phyloP scores from a whole-genome alignment of 1,139 yeast genomes.

The Hansenula anomala region DNA sequence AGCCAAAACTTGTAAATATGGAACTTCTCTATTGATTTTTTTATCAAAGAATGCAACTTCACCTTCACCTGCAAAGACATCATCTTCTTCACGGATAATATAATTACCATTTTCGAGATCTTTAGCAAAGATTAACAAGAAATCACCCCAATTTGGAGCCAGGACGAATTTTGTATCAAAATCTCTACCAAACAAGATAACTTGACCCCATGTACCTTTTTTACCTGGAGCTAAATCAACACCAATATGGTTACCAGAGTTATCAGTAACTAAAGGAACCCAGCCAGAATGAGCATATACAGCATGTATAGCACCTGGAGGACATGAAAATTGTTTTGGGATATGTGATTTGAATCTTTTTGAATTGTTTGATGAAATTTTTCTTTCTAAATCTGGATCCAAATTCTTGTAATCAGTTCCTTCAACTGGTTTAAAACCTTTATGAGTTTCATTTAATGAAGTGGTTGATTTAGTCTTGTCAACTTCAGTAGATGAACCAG shows the following conservation, averaged over 20 bases:
- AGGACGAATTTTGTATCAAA: conserved; percentile 76
- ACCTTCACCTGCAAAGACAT: conserved; percentile 64
- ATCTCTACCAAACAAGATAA: conserved; percentile 84
- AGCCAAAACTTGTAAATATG: conserved; percentile 63
- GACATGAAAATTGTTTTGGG: conserved; percentile 68
- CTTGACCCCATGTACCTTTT: conserved; percentile 75
- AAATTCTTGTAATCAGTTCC: conserved; percentile 19
- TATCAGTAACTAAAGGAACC: conserved; percentile 88
- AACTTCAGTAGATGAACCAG: conserved; percentile 18
- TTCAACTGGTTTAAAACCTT: conserved; percentile 19
- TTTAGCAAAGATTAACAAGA: conserved; percentile 72
- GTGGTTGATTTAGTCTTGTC: conserved; percentile 10
- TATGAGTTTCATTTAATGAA: conserved; percentile 16
- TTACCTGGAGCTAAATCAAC: conserved; percentile 84
- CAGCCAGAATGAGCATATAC: conserved; percentile 83
- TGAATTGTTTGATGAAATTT: conserved; percentile 18
- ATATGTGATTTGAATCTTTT: conserved; percentile 30
- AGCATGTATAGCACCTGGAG: conserved; percentile 65
- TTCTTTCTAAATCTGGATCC: conserved; percentile 23
- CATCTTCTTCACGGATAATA: conserved; percentile 56
- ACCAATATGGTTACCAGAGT: conserved; percentile 86
- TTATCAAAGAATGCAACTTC: conserved; percentile 63
- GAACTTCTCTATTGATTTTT: conserved; percentile 41
- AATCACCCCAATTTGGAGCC: conserved; percentile 84
- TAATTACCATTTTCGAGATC: conserved; percentile 79